Evolutionary conservation across 306 rosid genomes (phyloP).

Genomic region (Astragalus membranaceus): DNA sequence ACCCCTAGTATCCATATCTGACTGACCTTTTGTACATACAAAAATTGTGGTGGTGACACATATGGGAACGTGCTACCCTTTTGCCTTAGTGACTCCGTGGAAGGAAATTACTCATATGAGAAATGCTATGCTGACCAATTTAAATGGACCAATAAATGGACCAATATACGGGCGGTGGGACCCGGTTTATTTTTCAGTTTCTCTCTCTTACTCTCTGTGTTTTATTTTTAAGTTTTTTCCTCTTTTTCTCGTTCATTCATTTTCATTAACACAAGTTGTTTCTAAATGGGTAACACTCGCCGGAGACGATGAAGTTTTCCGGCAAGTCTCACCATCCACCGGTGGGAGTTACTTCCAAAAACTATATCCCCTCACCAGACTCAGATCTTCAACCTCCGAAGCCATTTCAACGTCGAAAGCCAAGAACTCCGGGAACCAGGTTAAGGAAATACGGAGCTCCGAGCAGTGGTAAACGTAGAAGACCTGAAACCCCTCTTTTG

Average conservation of each 20-base stretch:
- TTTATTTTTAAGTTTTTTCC: not conserved
- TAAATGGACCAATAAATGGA: too few relatives aligned
- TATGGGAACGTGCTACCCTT: not conserved
- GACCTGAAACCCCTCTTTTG: slow-evolving; percentile 79
- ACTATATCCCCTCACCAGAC: slow-evolving; percentile 36
- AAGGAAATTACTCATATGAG: not conserved
- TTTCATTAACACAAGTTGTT: not conserved
- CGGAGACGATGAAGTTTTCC: slow-evolving; percentile 52
- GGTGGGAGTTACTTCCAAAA: slow-evolving; percentile 16
- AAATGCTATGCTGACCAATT: too few relatives aligned
- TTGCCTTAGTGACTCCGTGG: not conserved
- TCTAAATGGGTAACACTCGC: slow-evolving; percentile 46
- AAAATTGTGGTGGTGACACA: not conserved
- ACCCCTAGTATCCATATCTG: too few relatives aligned
- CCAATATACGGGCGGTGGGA: too few relatives aligned
- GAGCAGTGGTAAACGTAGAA: slow-evolving; percentile 55
- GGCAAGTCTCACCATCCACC: slow-evolving; percentile 32
- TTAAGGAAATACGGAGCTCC: slow-evolving; percentile 37
- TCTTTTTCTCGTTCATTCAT: not conserved
- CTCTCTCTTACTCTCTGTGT: not conserved
- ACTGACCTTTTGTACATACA: not conserved
- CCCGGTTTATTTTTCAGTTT: too few relatives aligned
- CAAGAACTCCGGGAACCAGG: slow-evolving; percentile 38
- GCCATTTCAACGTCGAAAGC: slow-evolving; percentile 19
- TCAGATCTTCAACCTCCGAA: slow-evolving; percentile 60